Percentiles rank a stretch among this genome's conserved stretches.
These are phyloP conservation scores for Parathielavia appendiculata DNA, from an alignment of 495 filamentous ascomycete genomes.

Conservation along the genomic window DNA sequence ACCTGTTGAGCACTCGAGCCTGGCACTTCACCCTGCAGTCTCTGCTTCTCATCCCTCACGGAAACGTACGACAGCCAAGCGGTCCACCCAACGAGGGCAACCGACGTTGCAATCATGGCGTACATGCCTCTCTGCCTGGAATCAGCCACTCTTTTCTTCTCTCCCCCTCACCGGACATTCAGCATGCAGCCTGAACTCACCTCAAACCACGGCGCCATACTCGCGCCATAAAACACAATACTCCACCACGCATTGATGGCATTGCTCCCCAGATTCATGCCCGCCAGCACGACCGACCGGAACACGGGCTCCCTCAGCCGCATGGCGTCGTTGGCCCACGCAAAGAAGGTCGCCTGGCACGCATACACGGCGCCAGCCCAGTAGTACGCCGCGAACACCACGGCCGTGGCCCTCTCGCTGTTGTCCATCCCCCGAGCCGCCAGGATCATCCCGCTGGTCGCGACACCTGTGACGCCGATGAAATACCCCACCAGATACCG, in stretches of 20 bases:
- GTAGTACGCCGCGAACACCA: slow-evolving; percentile 51
- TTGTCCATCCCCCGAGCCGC: slow-evolving; percentile 21
- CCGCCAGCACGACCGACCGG: slow-evolving; percentile 48
- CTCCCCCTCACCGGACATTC: neutral
- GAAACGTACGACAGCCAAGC: slow-evolving; percentile 36
- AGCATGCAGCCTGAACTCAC: slow-evolving; percentile 29
- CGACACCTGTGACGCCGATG: slow-evolving; percentile 46
- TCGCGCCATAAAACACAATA: slow-evolving; percentile 58
- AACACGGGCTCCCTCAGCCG: slow-evolving; percentile 42
- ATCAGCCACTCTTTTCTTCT: slow-evolving; percentile 11
- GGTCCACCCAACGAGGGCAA: slow-evolving; percentile 50
- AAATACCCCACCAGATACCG: slow-evolving; percentile 52
- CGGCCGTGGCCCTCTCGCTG: neutral
- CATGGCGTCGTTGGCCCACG: slow-evolving; percentile 58
- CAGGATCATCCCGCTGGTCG: slow-evolving; percentile 47
- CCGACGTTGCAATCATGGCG: slow-evolving; percentile 53
- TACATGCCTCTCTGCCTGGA: slow-evolving; percentile 47
- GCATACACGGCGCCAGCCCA: slow-evolving; percentile 53
- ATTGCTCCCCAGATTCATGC: slow-evolving; percentile 56
- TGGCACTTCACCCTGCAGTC: too few species aligned
- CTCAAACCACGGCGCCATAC: slow-evolving; percentile 54
- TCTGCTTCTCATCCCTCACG: neutral
- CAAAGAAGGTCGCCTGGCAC: slow-evolving; percentile 57
- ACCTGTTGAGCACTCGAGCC: too few species aligned
- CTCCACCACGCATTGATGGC: slow-evolving; percentile 60